Percentiles rank a stretch among this genome's conserved stretches.
phyloP scores from a whole-genome alignment of 352 stramenopile species.

The Phytophthora melonis region DNA sequence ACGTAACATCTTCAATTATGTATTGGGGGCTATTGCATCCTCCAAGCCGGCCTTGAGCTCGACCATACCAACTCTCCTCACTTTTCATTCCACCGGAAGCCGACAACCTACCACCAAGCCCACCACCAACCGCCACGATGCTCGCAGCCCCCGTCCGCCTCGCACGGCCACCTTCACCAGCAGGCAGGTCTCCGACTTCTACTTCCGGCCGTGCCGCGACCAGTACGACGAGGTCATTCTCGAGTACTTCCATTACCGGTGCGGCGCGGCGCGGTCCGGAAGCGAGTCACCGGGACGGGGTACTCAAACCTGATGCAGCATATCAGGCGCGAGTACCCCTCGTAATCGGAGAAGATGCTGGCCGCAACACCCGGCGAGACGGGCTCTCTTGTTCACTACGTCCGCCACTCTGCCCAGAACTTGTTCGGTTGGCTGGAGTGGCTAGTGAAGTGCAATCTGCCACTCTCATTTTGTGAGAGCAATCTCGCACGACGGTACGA shows the following conservation, averaged over 20 bases:
- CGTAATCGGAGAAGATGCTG: conserved; percentile 14
- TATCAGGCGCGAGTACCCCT: conserved; percentile 4
- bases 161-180: conserved; percentile 6
- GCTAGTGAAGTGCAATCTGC: conserved; percentile 10
- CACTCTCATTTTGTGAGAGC: conserved; percentile 21
- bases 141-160: background rate
- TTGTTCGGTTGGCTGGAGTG: conserved; percentile 14
- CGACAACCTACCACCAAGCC: too few relatives aligned
- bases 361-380: conserved; percentile 4
- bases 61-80: too few relatives aligned
- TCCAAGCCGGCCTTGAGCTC: too few relatives aligned
- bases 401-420: conserved; percentile 10
- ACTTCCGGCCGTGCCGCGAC: conserved; percentile 17
- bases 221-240: conserved; percentile 19
- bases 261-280: conserved; percentile 10
- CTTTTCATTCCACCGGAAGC: too few relatives aligned
- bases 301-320: conserved; percentile 25
- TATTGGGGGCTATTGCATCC: too few relatives aligned
- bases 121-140: too few relatives aligned
- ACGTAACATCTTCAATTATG: too few relatives aligned
- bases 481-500: conserved; percentile 4
- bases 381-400: conserved; percentile 10
- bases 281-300: conserved; percentile 7
- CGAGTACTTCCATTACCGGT: conserved; percentile 12
- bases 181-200: conserved; percentile 8